Evolutionary conservation across 2,329 filamentous ascomycete genomes (phyloP).

Genomic region (Hypoxylon sp.): DNA sequence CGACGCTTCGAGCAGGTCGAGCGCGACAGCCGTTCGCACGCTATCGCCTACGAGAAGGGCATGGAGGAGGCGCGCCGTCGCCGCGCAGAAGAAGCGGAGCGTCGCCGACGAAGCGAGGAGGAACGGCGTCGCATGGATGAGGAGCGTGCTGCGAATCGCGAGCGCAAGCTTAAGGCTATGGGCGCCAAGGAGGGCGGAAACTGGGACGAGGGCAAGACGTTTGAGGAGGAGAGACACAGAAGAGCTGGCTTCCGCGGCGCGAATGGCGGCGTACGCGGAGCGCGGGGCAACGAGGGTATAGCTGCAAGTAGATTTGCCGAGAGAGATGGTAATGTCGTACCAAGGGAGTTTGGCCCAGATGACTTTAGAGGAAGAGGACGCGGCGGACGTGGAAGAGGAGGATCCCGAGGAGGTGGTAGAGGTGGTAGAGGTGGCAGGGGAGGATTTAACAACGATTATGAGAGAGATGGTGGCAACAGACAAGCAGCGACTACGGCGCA

Average conservation of each 20-base stretch:
- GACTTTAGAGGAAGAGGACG: conserved; percentile 55
- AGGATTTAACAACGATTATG: conserved; percentile 47
- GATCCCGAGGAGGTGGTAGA: conserved; percentile 45
- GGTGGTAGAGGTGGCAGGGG: conserved; percentile 51
- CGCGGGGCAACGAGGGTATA: conserved; percentile 54
- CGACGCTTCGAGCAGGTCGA: conserved; percentile 72
- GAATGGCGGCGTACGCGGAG: conserved; percentile 59
- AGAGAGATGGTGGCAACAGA: conserved; percentile 32
- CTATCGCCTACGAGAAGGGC: conserved; percentile 67
- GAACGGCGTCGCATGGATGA: conserved; percentile 68
- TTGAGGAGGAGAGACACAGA: conserved; percentile 60
- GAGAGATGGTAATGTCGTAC: conserved; percentile 51
- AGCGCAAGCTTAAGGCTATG: conserved; percentile 73
- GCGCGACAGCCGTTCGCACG: conserved; percentile 70
- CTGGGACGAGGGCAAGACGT: conserved; percentile 73
- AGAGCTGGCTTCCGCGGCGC: conserved; percentile 59
- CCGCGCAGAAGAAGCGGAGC: conserved; percentile 67
- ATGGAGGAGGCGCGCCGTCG: conserved; percentile 69
- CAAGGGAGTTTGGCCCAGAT: conserved; percentile 51
- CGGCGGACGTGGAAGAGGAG: conserved; percentile 53
- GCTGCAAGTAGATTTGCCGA: conserved; percentile 61
- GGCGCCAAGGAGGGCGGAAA: conserved; percentile 64
- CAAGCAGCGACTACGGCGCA: conserved; percentile 29
- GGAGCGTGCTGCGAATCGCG: conserved; percentile 72
- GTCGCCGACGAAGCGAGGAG: conserved; percentile 66